A percentile compares a stretch with the other conserved stretches of the same genome.
These are phyloP conservation scores for Actinomucor elegans DNA, from an alignment of 371 early-diverging fungal genomes.

Conservation along the genomic window DNA sequence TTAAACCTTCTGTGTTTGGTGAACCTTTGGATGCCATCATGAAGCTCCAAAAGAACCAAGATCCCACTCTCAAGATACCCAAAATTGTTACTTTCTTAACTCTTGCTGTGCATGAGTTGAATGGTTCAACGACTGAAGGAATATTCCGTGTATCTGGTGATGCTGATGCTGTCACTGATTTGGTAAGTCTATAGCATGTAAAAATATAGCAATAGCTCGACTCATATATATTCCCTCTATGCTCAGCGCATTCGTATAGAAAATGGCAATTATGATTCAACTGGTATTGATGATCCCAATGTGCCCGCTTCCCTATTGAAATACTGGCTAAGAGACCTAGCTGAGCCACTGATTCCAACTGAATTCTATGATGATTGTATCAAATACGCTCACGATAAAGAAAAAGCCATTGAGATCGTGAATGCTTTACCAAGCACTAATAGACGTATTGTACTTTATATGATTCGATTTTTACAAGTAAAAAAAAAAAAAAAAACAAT, in stretches of 20 bases:
- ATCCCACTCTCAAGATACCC: constrained; percentile 57
- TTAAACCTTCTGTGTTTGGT: constrained; percentile 89
- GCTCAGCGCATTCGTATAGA: constrained; percentile 76
- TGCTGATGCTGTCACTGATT: constrained; percentile 82
- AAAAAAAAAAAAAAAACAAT: background rate
- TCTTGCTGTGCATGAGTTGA: constrained; percentile 69
- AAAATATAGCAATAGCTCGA: too few species aligned
- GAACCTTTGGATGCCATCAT: constrained; percentile 85
- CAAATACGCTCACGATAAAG: constrained; percentile 49
- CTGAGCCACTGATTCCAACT: constrained; percentile 86
- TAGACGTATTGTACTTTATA: constrained; percentile 70
- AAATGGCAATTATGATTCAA: constrained; percentile 71
- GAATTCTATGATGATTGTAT: constrained; percentile 78
- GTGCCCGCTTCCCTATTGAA: constrained; percentile 93
- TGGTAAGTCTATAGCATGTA: constrained; percentile 59
- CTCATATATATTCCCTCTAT: too few species aligned
- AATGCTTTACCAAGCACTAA: constrained; percentile 72
- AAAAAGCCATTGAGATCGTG: constrained; percentile 64
- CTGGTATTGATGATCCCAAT: constrained; percentile 82
- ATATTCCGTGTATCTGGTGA: constrained; percentile 97
- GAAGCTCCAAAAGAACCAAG: constrained; percentile 54
- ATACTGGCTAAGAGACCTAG: constrained; percentile 90
- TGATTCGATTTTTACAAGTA: constrained; percentile 80
- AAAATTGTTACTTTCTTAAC: constrained; percentile 81
- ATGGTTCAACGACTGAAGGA: constrained; percentile 86